These are phyloP conservation scores for Cladosporium sp. DNA, from an alignment of 2,329 filamentous ascomycete species.

Conservation along the genomic window DNA sequence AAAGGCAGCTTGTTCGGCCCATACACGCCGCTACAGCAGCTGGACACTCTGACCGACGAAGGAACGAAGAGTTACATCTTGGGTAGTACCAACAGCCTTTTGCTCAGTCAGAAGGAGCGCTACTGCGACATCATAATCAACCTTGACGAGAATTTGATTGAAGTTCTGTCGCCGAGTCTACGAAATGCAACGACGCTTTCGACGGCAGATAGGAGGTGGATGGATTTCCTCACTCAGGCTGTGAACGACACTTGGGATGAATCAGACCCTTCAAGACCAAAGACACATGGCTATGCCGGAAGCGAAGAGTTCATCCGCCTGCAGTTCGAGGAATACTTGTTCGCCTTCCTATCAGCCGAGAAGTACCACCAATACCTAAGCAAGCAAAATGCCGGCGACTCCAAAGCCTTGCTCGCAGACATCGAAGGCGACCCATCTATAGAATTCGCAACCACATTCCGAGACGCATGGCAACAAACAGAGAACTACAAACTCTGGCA, in stretches of 20 bases:
- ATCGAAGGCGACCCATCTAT: slow-evolving; percentile 74
- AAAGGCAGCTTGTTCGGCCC: slow-evolving; percentile 94
- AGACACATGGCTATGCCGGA: slow-evolving; percentile 88
- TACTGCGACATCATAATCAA: slow-evolving; percentile 97
- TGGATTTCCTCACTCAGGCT: slow-evolving; percentile 88
- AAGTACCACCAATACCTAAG: slow-evolving; percentile 68
- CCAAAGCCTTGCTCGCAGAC: slow-evolving; percentile 58
- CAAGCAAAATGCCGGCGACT: slow-evolving; percentile 43
- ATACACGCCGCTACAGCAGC: slow-evolving; percentile 92
- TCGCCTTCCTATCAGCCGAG: slow-evolving; percentile 79
- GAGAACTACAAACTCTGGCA: slow-evolving; percentile 92
- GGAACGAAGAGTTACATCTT: slow-evolving; percentile 97
- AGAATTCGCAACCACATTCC: slow-evolving; percentile 81
- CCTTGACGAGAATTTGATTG: slow-evolving; percentile 83
- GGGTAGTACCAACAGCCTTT: slow-evolving; percentile 89
- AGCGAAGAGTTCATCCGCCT: slow-evolving; percentile 96
- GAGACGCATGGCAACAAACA: slow-evolving; percentile 81
- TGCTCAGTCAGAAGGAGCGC: slow-evolving; percentile 89
- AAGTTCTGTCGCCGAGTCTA: slow-evolving; percentile 75
- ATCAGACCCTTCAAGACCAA: slow-evolving; percentile 80
- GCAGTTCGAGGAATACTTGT: slow-evolving; percentile 94
- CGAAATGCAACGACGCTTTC: slow-evolving; percentile 73
- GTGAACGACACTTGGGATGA: slow-evolving; percentile 98
- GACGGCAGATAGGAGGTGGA: slow-evolving; percentile 87
- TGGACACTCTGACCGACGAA: slow-evolving; percentile 88